Conservation (phyloP, 331 rosid species). For the Saraca asoca region DNA sequence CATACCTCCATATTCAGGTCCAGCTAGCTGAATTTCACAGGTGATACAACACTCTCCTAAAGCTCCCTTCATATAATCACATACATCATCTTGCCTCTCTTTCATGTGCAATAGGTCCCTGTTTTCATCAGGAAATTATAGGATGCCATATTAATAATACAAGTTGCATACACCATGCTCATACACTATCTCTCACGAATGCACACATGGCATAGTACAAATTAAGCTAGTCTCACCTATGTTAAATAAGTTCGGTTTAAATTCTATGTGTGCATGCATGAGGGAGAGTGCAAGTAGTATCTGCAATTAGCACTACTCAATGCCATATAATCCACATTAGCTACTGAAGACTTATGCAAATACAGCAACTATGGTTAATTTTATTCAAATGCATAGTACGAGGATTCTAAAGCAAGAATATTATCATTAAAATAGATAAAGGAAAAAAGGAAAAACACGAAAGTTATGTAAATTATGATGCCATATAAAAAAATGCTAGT, state of each 20-base stretch:
- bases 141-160: neutral
- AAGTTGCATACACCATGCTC: no score
- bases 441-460: constrained; percentile 21
- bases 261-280: no score
- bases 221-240: no score
- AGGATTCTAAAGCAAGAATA: constrained; percentile 1
- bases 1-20: constrained; percentile 74
- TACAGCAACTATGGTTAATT: constrained; percentile 2
- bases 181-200: no score
- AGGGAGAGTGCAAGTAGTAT: no score
- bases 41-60: constrained; percentile 68
- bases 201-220: no score
- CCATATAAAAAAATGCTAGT: no score
- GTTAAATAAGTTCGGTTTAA: no score
- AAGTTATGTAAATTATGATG: no score
- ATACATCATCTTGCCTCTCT: constrained; percentile 61
- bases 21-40: constrained; percentile 83
- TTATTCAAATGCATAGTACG: neutral
- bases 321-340: constrained; percentile 3
- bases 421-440: neutral
- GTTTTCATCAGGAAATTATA: constrained; percentile 16
- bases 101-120: constrained; percentile 75
- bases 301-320: no score
- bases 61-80: constrained; percentile 61
- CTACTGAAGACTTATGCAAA: neutral